A percentile compares a stretch with the other conserved stretches of the same genome.
These are phyloP conservation scores for Geranomyces michiganensis DNA, from an alignment of 192 early-diverging fungal genomes.

Conservation along the genomic window DNA sequence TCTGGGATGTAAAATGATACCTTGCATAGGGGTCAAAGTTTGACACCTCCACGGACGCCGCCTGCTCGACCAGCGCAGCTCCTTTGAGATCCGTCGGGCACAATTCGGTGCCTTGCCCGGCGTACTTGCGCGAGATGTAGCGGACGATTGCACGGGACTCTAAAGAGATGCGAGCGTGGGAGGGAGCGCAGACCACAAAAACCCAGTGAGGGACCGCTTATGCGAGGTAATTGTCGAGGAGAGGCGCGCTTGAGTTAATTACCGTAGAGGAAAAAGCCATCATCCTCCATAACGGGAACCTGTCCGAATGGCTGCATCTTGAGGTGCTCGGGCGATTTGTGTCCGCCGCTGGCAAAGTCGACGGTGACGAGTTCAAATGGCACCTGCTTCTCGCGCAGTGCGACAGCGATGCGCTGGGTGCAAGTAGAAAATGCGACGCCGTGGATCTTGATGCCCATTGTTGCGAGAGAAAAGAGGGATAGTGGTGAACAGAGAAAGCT, in stretches of 20 bases:
- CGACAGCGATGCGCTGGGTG: slow-evolving; percentile 32
- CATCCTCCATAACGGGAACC: slow-evolving; percentile 43
- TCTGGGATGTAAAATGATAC: too few relatives aligned
- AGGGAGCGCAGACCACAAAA: too few relatives aligned
- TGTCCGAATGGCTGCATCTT: slow-evolving; percentile 45
- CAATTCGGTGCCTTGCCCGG: slow-evolving; percentile 29
- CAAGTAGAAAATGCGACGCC: slow-evolving; percentile 34
- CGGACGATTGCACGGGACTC: slow-evolving; percentile 48
- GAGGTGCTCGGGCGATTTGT: slow-evolving; percentile 40
- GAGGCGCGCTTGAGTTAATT: too few relatives aligned
- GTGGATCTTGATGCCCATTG: slow-evolving; percentile 22
- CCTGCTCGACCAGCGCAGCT: slow-evolving; percentile 42
- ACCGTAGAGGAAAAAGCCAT: slow-evolving; percentile 20
- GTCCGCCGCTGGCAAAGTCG: slow-evolving; percentile 37
- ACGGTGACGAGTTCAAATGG: slow-evolving; percentile 35
- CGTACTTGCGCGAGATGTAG: slow-evolving; percentile 45
- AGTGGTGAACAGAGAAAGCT: not conserved
- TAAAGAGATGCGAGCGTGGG: too few relatives aligned
- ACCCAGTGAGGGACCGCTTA: not conserved
- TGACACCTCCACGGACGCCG: slow-evolving; percentile 16
- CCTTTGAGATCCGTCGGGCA: slow-evolving; percentile 32
- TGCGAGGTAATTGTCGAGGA: too few relatives aligned
- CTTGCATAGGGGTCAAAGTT: slow-evolving; percentile 10
- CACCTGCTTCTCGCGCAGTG: slow-evolving; percentile 39
- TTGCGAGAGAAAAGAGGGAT: not conserved